These are phyloP conservation scores for Sphagnum tenellum DNA, from an alignment of 225 moss, liverwort and hornwort species.

Conservation along the genomic window DNA sequence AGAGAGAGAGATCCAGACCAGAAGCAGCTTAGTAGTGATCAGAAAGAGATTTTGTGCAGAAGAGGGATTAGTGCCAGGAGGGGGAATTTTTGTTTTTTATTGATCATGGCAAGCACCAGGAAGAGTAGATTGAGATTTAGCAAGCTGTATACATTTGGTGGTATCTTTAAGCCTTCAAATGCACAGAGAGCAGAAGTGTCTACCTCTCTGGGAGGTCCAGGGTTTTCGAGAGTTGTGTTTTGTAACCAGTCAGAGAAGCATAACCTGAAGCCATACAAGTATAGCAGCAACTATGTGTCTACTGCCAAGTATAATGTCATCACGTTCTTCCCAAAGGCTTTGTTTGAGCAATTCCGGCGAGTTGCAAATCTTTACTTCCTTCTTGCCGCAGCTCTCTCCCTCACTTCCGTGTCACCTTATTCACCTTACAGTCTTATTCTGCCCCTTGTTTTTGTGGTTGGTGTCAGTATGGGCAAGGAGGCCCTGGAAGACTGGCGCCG, in stretches of 20 bases:
- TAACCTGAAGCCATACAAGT: constrained; percentile 60
- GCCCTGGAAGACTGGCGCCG: constrained; percentile 95
- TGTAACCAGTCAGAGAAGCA: constrained; percentile 75
- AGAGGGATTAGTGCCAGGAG: too few species aligned
- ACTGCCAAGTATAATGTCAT: constrained; percentile 53
- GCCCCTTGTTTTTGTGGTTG: constrained; percentile 92
- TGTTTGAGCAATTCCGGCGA: constrained; percentile 64
- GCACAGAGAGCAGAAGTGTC: constrained; percentile 49
- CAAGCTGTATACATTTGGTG: constrained; percentile 86
- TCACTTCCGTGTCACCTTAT: constrained; percentile 40
- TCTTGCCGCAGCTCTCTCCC: constrained; percentile 40
- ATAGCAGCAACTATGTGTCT: constrained; percentile 63
- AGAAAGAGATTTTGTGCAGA: too few species aligned
- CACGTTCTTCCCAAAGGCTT: constrained; percentile 55
- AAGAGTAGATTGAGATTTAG: constrained; percentile 76
- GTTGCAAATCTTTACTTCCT: constrained; percentile 68
- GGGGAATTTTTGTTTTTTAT: too few species aligned
- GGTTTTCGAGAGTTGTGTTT: constrained; percentile 87
- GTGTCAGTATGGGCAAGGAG: constrained; percentile 95
- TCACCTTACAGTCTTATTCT: constrained; percentile 54
- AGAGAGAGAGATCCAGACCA: too few species aligned
- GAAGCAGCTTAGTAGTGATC: too few species aligned
- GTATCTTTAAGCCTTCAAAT: constrained; percentile 46
- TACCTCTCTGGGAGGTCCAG: constrained; percentile 69
- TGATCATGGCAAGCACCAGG: constrained; percentile 30